These are phyloP conservation scores for Cicer arietinum DNA, from an alignment of 306 rosid genomes.

Conservation along the genomic window DNA sequence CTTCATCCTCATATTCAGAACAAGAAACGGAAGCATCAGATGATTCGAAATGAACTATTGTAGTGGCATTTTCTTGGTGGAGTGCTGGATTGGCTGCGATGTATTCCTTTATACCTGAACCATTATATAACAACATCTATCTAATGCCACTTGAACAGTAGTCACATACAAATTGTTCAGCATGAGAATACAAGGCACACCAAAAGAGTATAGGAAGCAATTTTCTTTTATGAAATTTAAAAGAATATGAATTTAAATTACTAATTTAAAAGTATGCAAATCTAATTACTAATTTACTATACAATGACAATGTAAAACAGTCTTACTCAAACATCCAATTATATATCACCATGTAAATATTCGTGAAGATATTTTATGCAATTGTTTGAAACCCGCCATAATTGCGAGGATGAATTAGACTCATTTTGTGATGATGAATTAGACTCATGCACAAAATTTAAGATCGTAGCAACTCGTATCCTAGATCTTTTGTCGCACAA, in stretches of 20 bases:
- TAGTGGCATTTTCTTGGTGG: conserved; percentile 59
- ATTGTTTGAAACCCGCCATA: no score
- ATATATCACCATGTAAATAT: neutral
- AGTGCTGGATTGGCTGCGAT: conserved; percentile 85
- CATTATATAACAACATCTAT: conserved; percentile 41
- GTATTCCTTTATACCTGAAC: conserved; percentile 88
- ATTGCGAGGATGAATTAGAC: no score
- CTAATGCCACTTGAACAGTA: conserved; percentile 36
- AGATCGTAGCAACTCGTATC: no score
- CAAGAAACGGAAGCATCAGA: conserved; percentile 64
- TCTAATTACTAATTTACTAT: neutral
- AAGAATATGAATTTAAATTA: neutral
- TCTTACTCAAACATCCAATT: neutral
- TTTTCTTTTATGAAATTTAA: conserved; percentile 20
- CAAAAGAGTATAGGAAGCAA: conserved; percentile 1
- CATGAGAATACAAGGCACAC: conserved; percentile 23
- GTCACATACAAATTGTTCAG: conserved; percentile 30
- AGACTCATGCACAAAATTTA: no score
- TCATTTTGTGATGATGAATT: no score
- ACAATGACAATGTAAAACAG: neutral
- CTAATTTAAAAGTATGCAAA: neutral
- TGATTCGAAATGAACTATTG: conserved; percentile 61
- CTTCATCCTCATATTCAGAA: conserved; percentile 69
- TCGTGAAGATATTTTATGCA: no score
- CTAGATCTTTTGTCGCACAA: no score